Evolutionary conservation across 306 rosid species (phyloP), one percentile per base, ranked within the genome.

Genomic region (Arachis hypogaea): DNA sequence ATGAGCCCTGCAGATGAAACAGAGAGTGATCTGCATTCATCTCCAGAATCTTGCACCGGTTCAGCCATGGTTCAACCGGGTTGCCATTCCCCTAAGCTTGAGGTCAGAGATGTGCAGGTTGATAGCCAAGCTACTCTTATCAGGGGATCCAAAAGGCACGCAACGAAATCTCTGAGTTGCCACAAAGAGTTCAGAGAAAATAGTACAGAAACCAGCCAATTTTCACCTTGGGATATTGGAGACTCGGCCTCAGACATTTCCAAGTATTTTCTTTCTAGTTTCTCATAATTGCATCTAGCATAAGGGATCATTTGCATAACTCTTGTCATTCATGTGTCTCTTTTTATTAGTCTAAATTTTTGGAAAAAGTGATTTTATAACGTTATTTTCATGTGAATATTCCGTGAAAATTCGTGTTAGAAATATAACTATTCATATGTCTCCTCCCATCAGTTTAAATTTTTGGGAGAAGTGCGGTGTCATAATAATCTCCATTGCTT

Each of bases 101-200:
- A 84, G 74, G 88, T 91, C 74, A 89, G 85, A 73, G 97, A 89
- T 78, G 97, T 91, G 81, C 73, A 81, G 81, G 89, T 91, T 46
- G 95, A 91, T 64, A 84, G 81, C 75, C 79, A 90, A 58, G 86
- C 88, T 60, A 81, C 82, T 7, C 49, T 79, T 58, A 74, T 52
- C 33, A 73, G 71, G 68, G 75, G 84, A 83, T 77, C 87, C 47
- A 85, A 82, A 81, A 80, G 86, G 55, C 76, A 80, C 38, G 79
- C 66, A 29, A 38, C 64, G 52, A 78, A 80, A 74, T 44, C 59
- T 79, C 63, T 0, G 65, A 64, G 12, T 81, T 66, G 59, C 38
- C 85, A 68, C 30, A 77, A 66, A 63, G 80, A 76, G 68, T 77
- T 63, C 10, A 68, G 57, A 67, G 77, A 79, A 69, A 68, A 55